Conservation (phyloP, 768 basidiomycete species). For the Suillus variegatus region DNA sequence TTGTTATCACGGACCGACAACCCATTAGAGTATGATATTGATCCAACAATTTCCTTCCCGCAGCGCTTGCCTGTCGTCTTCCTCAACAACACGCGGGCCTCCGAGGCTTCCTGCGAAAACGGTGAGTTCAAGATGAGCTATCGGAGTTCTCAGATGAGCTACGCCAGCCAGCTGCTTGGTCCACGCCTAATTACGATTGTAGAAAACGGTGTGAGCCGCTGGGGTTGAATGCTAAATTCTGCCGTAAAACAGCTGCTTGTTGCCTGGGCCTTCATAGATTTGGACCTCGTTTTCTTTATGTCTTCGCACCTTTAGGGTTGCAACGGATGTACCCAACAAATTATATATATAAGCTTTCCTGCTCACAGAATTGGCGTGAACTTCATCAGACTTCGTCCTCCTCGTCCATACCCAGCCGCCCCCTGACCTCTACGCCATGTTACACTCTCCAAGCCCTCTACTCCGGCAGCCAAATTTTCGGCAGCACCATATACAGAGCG, state of each 20-base stretch:
- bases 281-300: conserved; percentile 18
- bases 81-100: conserved; percentile 16
- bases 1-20: conserved; percentile 7
- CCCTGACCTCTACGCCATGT: background rate
- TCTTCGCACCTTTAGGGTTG: conserved; percentile 18
- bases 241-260: conserved; percentile 12
- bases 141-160: conserved; percentile 10
- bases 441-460: conserved; percentile 15
- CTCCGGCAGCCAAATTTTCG: conserved; percentile 18
- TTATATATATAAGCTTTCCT: conserved; percentile 23
- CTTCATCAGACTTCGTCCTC: conserved; percentile 9
- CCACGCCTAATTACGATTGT: background rate
- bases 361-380: conserved; percentile 9
- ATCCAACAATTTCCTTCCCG: conserved; percentile 14
- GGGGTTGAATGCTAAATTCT: conserved; percentile 28
- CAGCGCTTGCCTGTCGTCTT: conserved; percentile 4
- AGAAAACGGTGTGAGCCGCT: conserved; percentile 18
- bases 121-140: conserved; percentile 18
- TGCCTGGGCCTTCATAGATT: conserved; percentile 21
- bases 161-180: conserved; percentile 4
- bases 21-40: conserved; percentile 27
- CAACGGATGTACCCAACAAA: conserved; percentile 8
- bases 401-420: conserved; percentile 8
- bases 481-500: conserved; percentile 16
- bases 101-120: conserved; percentile 17